phyloP scores from a whole-genome alignment of 495 filamentous ascomycete genomes.

The Penicillium riverlandense region DNA sequence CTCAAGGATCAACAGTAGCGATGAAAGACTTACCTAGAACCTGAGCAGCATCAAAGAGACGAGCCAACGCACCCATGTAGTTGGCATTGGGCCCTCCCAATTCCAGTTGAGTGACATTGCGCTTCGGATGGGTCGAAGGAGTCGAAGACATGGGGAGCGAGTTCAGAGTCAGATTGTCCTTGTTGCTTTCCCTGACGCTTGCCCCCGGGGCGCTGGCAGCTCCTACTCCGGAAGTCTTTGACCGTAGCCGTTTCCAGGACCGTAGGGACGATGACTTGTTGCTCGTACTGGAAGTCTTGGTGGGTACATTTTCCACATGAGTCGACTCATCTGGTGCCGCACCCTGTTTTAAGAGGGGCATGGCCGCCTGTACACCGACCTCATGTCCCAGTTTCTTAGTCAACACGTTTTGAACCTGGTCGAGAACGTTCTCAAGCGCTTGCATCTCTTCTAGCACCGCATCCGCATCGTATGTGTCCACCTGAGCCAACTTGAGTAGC shows the following conservation, averaged over 20 bases:
- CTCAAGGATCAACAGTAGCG: background rate
- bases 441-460: conserved; percentile 95
- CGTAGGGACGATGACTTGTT: conserved; percentile 62
- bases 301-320: conserved; percentile 29
- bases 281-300: conserved; percentile 48
- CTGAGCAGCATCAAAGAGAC: conserved; percentile 91
- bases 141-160: conserved; percentile 76
- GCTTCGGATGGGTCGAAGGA: conserved; percentile 54
- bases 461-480: conserved; percentile 84
- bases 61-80: conserved; percentile 87
- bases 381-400: conserved; percentile 83
- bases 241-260: conserved; percentile 82
- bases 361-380: conserved; percentile 70
- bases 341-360: conserved; percentile 62
- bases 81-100: conserved; percentile 79
- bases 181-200: conserved; percentile 39
- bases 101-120: conserved; percentile 59
- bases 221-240: conserved; percentile 68
- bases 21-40: conserved; percentile 65
- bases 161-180: conserved; percentile 55
- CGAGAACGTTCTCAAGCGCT: conserved; percentile 76
- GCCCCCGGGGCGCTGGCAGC: conserved; percentile 19
- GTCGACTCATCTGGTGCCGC: conserved; percentile 33
- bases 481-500: conserved; percentile 69
- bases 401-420: conserved; percentile 70